Conservation (phyloP, 805 yeast species). For the Ogataea methylovora region DNA sequence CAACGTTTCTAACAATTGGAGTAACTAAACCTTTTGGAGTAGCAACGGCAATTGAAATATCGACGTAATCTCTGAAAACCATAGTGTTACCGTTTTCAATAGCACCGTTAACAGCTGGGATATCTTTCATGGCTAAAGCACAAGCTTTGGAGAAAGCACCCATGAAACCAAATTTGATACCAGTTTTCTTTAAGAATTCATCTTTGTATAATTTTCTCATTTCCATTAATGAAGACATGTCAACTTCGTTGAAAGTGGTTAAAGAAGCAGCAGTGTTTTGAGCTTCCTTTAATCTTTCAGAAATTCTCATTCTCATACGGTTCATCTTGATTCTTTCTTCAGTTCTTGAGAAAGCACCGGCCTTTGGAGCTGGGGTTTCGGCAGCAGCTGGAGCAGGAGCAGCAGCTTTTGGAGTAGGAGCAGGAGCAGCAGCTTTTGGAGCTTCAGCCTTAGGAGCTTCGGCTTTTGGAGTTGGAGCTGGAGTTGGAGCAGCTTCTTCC, state of each 20-base stretch:
- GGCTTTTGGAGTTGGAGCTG: slow-evolving; percentile 19
- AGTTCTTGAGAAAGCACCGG: slow-evolving; percentile 61
- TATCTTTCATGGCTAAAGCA: slow-evolving; percentile 85
- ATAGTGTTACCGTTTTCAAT: slow-evolving; percentile 89
- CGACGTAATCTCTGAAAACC: slow-evolving; percentile 94
- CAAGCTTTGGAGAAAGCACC: slow-evolving; percentile 95
- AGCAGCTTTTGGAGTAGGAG: slow-evolving; percentile 23
- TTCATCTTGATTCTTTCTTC: slow-evolving; percentile 96
- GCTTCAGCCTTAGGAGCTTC: slow-evolving; percentile 25
- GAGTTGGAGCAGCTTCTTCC: slow-evolving; percentile 18
- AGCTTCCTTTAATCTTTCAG: slow-evolving; percentile 98
- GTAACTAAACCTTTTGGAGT: slow-evolving; percentile 99
- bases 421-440: slow-evolving; percentile 24
- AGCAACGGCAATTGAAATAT: slow-evolving; percentile 94
- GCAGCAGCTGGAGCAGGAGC: slow-evolving; percentile 8
- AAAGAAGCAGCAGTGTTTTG: slow-evolving; percentile 98
- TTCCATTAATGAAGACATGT: slow-evolving; percentile 85
- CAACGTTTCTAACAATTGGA: slow-evolving; percentile 96
- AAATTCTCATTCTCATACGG: slow-evolving; percentile 98
- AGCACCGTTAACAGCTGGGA: slow-evolving; percentile 93
- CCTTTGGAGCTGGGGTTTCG: slow-evolving; percentile 28
- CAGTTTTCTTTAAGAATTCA: slow-evolving; percentile 88
- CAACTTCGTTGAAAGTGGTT: slow-evolving; percentile 97
- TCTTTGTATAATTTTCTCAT: slow-evolving; percentile 97
- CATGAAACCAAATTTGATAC: slow-evolving; percentile 96